phyloP scores from a whole-genome alignment of 1,139 yeast genomes.

The Suhomyces anneliseae region DNA sequence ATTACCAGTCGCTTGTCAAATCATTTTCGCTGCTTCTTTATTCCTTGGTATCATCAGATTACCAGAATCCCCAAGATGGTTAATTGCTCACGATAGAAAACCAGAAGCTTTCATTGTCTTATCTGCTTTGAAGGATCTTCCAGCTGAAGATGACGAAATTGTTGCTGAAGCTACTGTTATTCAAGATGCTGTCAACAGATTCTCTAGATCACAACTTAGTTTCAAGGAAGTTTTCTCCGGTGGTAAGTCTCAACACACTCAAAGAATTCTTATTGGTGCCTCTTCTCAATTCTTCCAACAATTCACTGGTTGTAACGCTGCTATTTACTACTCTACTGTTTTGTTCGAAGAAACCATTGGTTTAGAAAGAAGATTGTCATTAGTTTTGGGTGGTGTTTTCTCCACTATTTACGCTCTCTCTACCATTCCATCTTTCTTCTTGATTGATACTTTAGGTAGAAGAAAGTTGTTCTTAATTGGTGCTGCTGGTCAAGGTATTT shows the following conservation, averaged over 20 bases:
- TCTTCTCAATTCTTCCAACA: constrained; percentile 65
- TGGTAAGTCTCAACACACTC: constrained; percentile 58
- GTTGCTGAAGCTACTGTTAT: constrained; percentile 43
- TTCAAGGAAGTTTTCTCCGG: constrained; percentile 55
- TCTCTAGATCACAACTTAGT: constrained; percentile 37
- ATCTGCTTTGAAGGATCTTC: constrained; percentile 39
- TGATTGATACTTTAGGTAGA: constrained; percentile 66
- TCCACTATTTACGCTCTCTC: constrained; percentile 61
- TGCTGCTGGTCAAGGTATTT: constrained; percentile 46
- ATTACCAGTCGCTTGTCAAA: constrained; percentile 39
- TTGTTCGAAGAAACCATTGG: constrained; percentile 57
- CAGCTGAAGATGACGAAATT: constrained; percentile 45
- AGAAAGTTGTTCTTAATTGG: constrained; percentile 58
- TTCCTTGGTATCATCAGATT: constrained; percentile 39
- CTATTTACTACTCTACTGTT: constrained; percentile 66
- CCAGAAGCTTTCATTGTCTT: constrained; percentile 50
- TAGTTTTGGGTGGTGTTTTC: constrained; percentile 64
- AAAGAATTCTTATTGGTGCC: constrained; percentile 60
- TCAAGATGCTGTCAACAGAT: constrained; percentile 44
- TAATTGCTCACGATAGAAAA: constrained; percentile 52
- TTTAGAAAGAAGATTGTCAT: constrained; percentile 49
- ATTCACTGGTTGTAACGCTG: constrained; percentile 66
- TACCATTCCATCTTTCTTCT: constrained; percentile 63
- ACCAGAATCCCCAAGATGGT: constrained; percentile 80
- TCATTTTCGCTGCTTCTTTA: constrained; percentile 38